These are phyloP conservation scores for Trichophyton benhamiae DNA, from an alignment of 2,329 filamentous ascomycete species.

Conservation along the genomic window DNA sequence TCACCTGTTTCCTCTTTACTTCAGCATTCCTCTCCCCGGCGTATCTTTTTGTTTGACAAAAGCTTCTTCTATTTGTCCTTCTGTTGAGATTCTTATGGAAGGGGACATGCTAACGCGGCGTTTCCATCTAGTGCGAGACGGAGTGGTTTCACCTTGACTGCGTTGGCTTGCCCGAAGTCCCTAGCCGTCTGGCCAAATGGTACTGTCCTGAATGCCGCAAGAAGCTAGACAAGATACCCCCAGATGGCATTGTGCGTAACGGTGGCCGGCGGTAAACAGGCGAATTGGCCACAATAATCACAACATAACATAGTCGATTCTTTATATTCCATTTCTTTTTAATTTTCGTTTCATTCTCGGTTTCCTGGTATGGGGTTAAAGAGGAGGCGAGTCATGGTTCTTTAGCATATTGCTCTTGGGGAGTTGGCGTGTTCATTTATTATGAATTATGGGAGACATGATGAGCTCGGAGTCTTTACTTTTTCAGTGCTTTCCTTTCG, in stretches of 20 bases:
- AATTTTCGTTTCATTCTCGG: neutral
- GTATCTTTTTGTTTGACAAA: neutral
- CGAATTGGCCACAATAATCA: neutral
- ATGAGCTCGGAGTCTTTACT: neutral
- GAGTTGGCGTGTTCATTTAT: neutral
- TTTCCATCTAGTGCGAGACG: slow-evolving; percentile 42
- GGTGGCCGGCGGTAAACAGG: slow-evolving; percentile 22
- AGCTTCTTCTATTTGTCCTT: neutral
- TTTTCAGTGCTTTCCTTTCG: neutral
- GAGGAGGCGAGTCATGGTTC: neutral
- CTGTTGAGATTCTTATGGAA: neutral
- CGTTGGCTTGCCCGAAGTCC: slow-evolving; percentile 45
- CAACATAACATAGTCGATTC: neutral
- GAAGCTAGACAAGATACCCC: slow-evolving; percentile 32
- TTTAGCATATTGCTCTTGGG: neutral
- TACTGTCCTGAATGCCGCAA: slow-evolving; percentile 52
- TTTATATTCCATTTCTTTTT: neutral
- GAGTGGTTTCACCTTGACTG: slow-evolving; percentile 58
- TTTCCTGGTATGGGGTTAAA: neutral
- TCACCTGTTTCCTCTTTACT: slow-evolving; percentile 5
- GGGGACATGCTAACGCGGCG: neutral
- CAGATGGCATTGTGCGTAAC: slow-evolving; percentile 29
- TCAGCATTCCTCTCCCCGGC: neutral
- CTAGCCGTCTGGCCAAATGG: slow-evolving; percentile 51
- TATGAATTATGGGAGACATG: neutral